Evolutionary conservation across 176 grass and related monocot genomes (phyloP), one percentile per base, ranked within the genome.

Genomic region (Guadua angustifolia): DNA sequence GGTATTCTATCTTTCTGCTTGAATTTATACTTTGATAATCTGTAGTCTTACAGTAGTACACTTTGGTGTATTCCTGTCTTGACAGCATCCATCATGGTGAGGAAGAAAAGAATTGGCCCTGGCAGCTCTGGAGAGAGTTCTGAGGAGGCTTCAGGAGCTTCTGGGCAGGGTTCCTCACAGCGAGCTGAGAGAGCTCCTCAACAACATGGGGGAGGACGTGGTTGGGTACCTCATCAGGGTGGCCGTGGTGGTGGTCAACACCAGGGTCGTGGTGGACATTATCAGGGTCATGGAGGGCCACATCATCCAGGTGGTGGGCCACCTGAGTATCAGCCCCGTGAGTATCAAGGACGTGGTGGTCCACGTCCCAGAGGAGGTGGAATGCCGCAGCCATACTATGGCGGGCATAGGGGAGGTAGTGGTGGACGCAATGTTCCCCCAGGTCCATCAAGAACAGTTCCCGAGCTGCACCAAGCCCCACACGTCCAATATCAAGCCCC

Each of bases 381-480:
- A 75, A 79, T 90, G 72, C 85, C 80, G 10, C 94, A 92, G 79
- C 85, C 88, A 64, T 94, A 90, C 49, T 80, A 87, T 79, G 91
- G 94, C 39, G 84, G 91, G 42, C 90, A 88, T 70, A 89, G 87
- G 79, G 91, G 91, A 68, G 89, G 87, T 78, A 60, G 74, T 75
- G 87, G 80, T 78, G 91, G 89, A 84, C 91, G 83, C 66, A 88
- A 79, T 42, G 89, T 88, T 71, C 90, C 72, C 78, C 72, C 85
- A 77, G 87, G 89, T 74, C 89, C 89, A 77, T 73, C 87, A 32
- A 94, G 89, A 92, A 90, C 88, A 90, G 86, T 90, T 94, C 94
- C 94, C 94, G 94, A 97, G 89, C 94, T 97, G 94, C 94, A 97
- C 94, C 94, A 97, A 97, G 94, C 94, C 90, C 86, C 82, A 7